Evolutionary conservation across 805 yeast species (phyloP), one percentile per base, ranked within the genome.

Genomic region (Lipomyces orientalis): DNA sequence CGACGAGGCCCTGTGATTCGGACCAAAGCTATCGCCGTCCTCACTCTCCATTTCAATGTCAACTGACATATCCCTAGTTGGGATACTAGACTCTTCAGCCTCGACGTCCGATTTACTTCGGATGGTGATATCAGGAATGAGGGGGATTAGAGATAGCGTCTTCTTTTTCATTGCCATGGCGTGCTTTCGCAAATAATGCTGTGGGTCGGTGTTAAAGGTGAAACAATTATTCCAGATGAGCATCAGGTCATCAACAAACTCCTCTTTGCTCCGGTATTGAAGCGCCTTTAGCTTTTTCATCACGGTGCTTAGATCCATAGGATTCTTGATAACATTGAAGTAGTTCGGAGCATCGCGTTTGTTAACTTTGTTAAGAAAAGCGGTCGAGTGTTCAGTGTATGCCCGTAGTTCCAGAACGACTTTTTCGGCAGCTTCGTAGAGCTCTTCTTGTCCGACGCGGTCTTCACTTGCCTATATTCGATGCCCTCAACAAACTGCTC

Each of bases 321-420:
- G 98, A 66, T 86, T 87, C 74, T 92, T 93, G 74, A 95, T 94
- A 54, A 95, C 84, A 65, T 89, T 88, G 71, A 92, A 92, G 79
- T 95, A 95, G 76, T 95, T 95, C 7, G 99, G 99, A 0, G 99
- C 99, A 75, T 95, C 99, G 64, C 99, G 85, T 76, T 95, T 95
- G 66, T 95, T 91, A n/a, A 95, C 99, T 76, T 91, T 91, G 79
- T 93, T 95, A 72, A 95, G 82, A 75, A 95, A 95, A 0, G 98
- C 97, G 0, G 98, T 93, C 0, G 98, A 93, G 79, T 95, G 98
- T 75, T 95, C 98, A 0, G 99, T 94, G 73, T 90, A 91, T 6
- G 94, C 91, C 75, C 99, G 84, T 39, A 95, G 81, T 74, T 95
- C 98, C 71, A 88, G 81, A 0, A 94, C 93, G 0, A 95, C 99